Evolutionary conservation across 352 stramenopile species (phyloP).

Genomic region (Phytophthora macrochlamydospora): DNA sequence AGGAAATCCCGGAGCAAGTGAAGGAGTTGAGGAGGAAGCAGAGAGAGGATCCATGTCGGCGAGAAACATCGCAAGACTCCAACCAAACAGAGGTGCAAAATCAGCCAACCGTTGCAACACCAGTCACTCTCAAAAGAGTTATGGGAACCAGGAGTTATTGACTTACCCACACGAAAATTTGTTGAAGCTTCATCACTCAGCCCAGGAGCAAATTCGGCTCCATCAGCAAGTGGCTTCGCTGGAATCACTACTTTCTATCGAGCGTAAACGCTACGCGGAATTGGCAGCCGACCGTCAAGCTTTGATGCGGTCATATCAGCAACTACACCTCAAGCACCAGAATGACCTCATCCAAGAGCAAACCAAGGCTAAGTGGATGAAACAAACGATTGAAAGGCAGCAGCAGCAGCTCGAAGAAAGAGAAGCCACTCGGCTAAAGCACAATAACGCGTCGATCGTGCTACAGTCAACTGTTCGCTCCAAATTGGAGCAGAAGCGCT

Average conservation of each 20-base stretch:
- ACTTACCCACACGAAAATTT: slow-evolving; percentile 3
- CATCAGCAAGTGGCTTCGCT: slow-evolving; percentile 24
- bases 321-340: slow-evolving; percentile 54
- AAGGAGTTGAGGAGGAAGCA: slow-evolving; percentile 34
- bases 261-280: slow-evolving; percentile 34
- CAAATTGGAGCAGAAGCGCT: slow-evolving; percentile 64
- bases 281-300: slow-evolving; percentile 35
- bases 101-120: too few relatives aligned
- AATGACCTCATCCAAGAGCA: slow-evolving; percentile 46
- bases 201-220: slow-evolving; percentile 29
- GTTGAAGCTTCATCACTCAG: slow-evolving; percentile 27
- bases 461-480: slow-evolving; percentile 64
- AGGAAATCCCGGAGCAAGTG: slow-evolving; percentile 8
- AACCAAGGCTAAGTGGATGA: slow-evolving; percentile 41
- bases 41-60: slow-evolving; percentile 25
- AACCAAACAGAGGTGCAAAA: slow-evolving; percentile 4
- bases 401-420: slow-evolving; percentile 47
- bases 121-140: too few relatives aligned
- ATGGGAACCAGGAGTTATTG: too few relatives aligned
- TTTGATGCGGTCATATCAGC: slow-evolving; percentile 38
- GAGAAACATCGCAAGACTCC: neutral
- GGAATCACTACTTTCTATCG: slow-evolving; percentile 33
- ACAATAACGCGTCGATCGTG: slow-evolving; percentile 57
- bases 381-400: slow-evolving; percentile 48
- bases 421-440: slow-evolving; percentile 32